Percentiles rank a stretch among this genome's conserved stretches.
Conservation (phyloP, 768 basidiomycete genomes). For the Psilocybe sp. region DNA sequence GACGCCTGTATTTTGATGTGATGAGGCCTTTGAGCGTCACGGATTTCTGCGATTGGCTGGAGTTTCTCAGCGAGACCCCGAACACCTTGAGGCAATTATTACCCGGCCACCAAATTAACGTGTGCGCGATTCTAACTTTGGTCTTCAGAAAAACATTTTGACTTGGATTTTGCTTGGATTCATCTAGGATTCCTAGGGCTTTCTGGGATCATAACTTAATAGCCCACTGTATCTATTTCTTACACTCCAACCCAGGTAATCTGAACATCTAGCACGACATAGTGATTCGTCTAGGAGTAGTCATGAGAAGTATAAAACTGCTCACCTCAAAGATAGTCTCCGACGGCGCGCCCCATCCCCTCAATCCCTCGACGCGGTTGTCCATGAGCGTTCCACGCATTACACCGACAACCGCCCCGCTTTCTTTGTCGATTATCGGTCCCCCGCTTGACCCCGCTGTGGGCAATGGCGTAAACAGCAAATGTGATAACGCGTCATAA, state of each 20-base stretch:
- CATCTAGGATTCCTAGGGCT: background rate
- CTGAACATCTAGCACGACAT: conserved; percentile 47
- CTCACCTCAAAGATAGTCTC: conserved; percentile 63
- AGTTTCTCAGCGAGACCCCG: conserved; percentile 23
- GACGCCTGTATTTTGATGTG: conserved; percentile 25
- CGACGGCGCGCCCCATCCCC: conserved; percentile 62
- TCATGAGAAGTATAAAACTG: background rate
- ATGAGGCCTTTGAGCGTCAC: conserved; percentile 46
- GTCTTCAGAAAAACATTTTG: conserved; percentile 10
- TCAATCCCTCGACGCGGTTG: conserved; percentile 47
- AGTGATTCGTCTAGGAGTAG: background rate
- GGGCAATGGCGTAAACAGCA: conserved; percentile 53
- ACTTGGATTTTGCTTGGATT: background rate
- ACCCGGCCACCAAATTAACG: background rate
- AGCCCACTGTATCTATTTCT: conserved; percentile 16
- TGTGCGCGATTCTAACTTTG: background rate
- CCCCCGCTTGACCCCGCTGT: conserved; percentile 69
- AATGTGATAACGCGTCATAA: conserved; percentile 59
- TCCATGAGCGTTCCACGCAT: conserved; percentile 61
- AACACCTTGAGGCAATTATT: conserved; percentile 30
- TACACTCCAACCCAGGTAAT: conserved; percentile 42
- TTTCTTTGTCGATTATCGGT: conserved; percentile 60
- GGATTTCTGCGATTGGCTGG: conserved; percentile 46
- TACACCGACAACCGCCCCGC: conserved; percentile 63
- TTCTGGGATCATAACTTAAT: background rate